phyloP scores from a whole-genome alignment of 1,284 basidiomycete species.

The Sphagnurus paluster region DNA sequence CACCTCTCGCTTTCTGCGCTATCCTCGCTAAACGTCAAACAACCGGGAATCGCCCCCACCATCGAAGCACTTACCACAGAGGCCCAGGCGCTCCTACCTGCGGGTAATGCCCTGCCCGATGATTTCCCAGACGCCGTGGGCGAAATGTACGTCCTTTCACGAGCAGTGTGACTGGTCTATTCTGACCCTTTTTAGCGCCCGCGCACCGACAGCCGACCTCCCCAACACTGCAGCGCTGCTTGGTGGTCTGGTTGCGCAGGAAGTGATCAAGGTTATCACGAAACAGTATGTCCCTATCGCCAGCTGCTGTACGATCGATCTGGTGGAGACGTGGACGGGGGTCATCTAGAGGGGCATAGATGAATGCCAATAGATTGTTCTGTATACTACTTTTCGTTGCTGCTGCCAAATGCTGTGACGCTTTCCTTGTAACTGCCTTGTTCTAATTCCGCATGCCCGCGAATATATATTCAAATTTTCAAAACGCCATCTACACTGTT shows the following conservation, averaged over 20 bases:
- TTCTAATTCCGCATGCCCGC: neutral
- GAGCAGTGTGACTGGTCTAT: constrained; percentile 7
- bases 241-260: constrained; percentile 95
- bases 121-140: constrained; percentile 65
- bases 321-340: constrained; percentile 81
- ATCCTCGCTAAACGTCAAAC: constrained; percentile 32
- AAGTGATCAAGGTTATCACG: constrained; percentile 96
- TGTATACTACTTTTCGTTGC: neutral
- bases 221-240: constrained; percentile 93
- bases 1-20: constrained; percentile 71
- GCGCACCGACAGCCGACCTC: constrained; percentile 83
- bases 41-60: constrained; percentile 30
- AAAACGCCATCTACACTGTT: too few species aligned
- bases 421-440: constrained; percentile 1
- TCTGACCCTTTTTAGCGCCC: constrained; percentile 46
- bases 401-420: constrained; percentile 3
- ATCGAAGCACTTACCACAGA: constrained; percentile 40
- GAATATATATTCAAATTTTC: too few species aligned
- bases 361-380: too few species aligned
- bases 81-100: constrained; percentile 39
- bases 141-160: constrained; percentile 63
- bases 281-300: constrained; percentile 93
- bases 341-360: constrained; percentile 31
- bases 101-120: constrained; percentile 51
- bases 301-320: constrained; percentile 85